phyloP scores from a whole-genome alignment of 768 basidiomycete genomes.

The Mycena vitilis region DNA sequence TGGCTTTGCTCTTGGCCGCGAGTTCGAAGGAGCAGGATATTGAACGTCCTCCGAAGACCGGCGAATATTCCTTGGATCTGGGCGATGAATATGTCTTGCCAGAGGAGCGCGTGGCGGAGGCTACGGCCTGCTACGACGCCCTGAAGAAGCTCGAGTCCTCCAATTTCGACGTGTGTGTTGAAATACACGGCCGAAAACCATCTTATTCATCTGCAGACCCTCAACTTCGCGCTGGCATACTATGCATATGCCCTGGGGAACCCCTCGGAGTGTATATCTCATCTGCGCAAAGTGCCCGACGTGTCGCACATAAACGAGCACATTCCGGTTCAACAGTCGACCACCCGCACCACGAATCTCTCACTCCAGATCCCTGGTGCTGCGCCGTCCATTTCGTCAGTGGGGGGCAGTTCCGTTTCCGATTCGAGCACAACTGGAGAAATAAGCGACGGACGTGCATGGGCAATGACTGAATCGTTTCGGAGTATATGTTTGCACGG shows the following conservation, averaged over 20 bases:
- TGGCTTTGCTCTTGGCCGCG: constrained; percentile 67
- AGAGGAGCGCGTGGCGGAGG: constrained; percentile 70
- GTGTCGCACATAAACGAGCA: constrained; percentile 66
- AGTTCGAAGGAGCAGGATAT: constrained; percentile 66
- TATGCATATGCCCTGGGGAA: constrained; percentile 82
- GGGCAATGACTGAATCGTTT: constrained; percentile 79
- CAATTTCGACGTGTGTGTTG: constrained; percentile 67
- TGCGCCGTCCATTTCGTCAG: constrained; percentile 58
- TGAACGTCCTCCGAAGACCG: constrained; percentile 53
- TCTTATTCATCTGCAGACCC: constrained; percentile 58
- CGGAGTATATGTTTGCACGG: constrained; percentile 86
- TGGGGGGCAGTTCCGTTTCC: constrained; percentile 62
- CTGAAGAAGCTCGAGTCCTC: constrained; percentile 62
- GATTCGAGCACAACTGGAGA: constrained; percentile 59
- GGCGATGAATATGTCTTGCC: constrained; percentile 68
- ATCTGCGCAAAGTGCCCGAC: constrained; percentile 67
- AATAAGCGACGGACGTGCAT: constrained; percentile 75
- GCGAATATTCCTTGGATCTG: constrained; percentile 54
- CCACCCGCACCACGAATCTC: constrained; percentile 54
- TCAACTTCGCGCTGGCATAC: constrained; percentile 78
- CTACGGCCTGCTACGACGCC: constrained; percentile 60
- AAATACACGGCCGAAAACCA: constrained; percentile 19
- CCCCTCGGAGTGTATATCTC: constrained; percentile 70
- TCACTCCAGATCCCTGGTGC: constrained; percentile 51
- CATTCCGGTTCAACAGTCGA: constrained; percentile 57